Base-by-base conservation (phyloP, 805 yeast genomes). In the Ogataea trehaloabstinens region DNA sequence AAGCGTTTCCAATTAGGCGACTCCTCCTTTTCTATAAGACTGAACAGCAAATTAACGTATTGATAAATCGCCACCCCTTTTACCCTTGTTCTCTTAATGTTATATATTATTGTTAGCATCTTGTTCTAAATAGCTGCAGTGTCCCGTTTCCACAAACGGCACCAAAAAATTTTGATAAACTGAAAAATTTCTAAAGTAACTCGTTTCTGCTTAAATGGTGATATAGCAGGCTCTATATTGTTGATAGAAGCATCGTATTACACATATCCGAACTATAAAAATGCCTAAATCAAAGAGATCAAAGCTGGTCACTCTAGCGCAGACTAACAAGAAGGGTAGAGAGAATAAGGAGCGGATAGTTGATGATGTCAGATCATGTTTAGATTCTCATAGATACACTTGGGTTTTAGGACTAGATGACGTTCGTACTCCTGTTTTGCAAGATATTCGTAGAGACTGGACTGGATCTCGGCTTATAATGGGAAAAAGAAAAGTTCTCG, bases 231-330 rank as follows among this genome's bases (percentile, higher is more conserved):
- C n/a, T n/a, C n/a, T n/a, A n/a, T n/a, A n/a, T n/a, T n/a, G n/a
- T n/a, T n/a, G n/a, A n/a, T n/a, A n/a, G n/a, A n/a, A n/a, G n/a
- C n/a, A n/a, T n/a, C n/a, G n/a, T n/a, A n/a, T n/a, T n/a, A n/a
- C n/a, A n/a, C n/a, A n/a, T n/a, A n/a, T n/a, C n/a, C n/a, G n/a
- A n/a, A n/a, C 30, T n/a, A 15, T 7, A 27, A 27, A 51, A 42
- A 91, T 91, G 99, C 97, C 99, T 46, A 87, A 95, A 76, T 89
- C 97, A 25, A 90, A 82, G 64, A 91, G 98, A 78, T 84, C 96
- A 52, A 93, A 87, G 80, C 82, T 90, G 53, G 95, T 93, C 45
- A 86, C 98, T 11, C 73, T 93, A 53, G 93, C 99, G 27, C 91
- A 91, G 61, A 91, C 98, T 47, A 97, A 89, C 52, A 93, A 89